Base-by-base conservation (phyloP, 2,329 filamentous ascomycete genomes). In the Calonectria hongkongensis region DNA sequence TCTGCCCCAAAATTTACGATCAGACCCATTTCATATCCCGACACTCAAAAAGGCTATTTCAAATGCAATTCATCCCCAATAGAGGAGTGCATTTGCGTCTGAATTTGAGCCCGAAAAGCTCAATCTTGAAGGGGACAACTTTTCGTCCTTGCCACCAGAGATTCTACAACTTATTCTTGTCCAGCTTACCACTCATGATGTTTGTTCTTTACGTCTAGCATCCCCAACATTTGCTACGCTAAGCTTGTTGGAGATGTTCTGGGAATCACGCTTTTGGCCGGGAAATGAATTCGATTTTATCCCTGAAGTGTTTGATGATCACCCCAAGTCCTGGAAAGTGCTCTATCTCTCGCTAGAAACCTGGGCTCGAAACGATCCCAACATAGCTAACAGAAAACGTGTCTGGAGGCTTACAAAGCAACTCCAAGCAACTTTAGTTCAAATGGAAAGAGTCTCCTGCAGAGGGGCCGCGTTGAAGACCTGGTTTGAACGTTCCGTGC, bases 251-350 rank as follows among this genome's bases (percentile, higher is more conserved):
- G 74, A 75, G 12, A 56, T 39, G 8, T 78, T 78, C 27, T 77
- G 74, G 76, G 45, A 25, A 33, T 77, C 76, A 2, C 60, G 54
- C 10, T 76, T 78, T 10, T 28, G 51, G 12, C 12, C 47, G n/a
- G 70, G 39, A 1, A 27, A 51, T 16, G 74, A 78, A 13, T 75
- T 74, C 15, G 66, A 73, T 7, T 30, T 45, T 33, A 25, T 78
- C 7, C 30, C 27, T 12, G 75, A 76, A 2, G 70, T 72, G 2
- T 30, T 68, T 9, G 10, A 36, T 2, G 4, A 48, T 4, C 64
- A 60, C 4, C 76, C 68, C 15, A 30, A 51, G 10, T 77, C 75
- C 1, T 77, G 75, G 74, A 47, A 58, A 0, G 41, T 72, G 0
- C 16, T 76, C 0, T 73, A 74, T 33, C 33, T 58, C 2, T 72